Base-by-base conservation (phyloP, 164 flowering plant genomes). In the Berberis vulgaris region DNA sequence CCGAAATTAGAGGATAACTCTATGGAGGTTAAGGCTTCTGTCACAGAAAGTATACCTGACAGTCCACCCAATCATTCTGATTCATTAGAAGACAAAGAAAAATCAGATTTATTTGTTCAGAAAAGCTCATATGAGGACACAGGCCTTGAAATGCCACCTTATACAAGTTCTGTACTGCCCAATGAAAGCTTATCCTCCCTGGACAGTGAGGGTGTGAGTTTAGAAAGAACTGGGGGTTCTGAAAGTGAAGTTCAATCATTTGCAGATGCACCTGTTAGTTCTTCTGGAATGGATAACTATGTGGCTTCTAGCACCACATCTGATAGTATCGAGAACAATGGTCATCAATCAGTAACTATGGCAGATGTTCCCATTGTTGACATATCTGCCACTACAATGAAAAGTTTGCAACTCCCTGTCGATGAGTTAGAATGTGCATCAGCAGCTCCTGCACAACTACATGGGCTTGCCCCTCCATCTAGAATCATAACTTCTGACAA, bases 81-180 rank as follows among this genome's bases (percentile, higher is more conserved):
- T 59, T 57, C 63, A 26, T 8, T 61, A n/a, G 83, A 7, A 61
- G 6, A 53, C 4, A 7, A 72, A 56, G 79, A 72, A 73, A 40
- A 57, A 49, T 64, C 71, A 11, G 63, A 65, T 40, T 43, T 76
- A 41, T 43, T 8, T 54, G 65, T 10, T 40, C 50, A 65, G 49
- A 57, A 57, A 5, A 56, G 63, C 46, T 55, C 66, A 39, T 54
- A 6, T 6, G 46, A 53, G 5, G 67, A 57, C 70, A 60, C 1
- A 9, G 60, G 41, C 65, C 58, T 6, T 12, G 68, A 49, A 54
- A 42, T 13, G 50, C 57, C 11, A 57, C 26, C 26, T 26, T 26
- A 26, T 26, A 26, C 26, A 26, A 26, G 26, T 26, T 26, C 26
- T 26, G 26, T 26, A 26, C 26, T 26, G 26, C 26, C 26, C 26